Percentiles rank a stretch among this genome's conserved stretches.
phyloP scores from a whole-genome alignment of 331 rosid species.

The Prunus yedoensis region DNA sequence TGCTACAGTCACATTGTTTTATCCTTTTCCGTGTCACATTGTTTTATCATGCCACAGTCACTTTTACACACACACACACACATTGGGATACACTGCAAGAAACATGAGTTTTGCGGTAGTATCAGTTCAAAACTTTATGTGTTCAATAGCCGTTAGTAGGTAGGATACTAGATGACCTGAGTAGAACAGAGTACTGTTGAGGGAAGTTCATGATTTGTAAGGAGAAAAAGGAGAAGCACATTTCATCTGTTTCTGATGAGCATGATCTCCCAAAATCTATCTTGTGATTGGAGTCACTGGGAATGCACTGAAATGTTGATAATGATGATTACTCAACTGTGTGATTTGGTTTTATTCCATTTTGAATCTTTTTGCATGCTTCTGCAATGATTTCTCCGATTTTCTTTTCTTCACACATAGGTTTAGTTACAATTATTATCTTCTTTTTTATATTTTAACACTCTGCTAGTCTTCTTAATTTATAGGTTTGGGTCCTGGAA shows the following conservation, averaged over 20 bases:
- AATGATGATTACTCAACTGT: not conserved
- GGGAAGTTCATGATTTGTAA: not conserved
- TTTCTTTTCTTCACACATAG: not conserved
- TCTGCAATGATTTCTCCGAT: not conserved
- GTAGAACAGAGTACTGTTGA: not conserved
- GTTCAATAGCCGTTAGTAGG: not conserved
- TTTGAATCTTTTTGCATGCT: not conserved
- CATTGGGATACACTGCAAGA: not conserved
- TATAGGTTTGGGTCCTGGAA: constrained; percentile 97
- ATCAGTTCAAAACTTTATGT: no score
- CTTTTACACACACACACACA: not conserved
- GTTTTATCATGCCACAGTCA: no score
- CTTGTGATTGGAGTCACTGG: not conserved
- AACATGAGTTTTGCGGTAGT: no score
- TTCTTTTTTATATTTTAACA: constrained; percentile 7
- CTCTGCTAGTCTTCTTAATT: constrained; percentile 11
- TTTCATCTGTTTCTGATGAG: not conserved
- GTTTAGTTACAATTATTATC: not conserved
- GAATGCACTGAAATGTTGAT: not conserved
- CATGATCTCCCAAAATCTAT: not conserved
- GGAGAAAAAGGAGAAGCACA: not conserved
- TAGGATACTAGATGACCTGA: not conserved
- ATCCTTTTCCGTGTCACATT: no score
- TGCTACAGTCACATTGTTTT: not conserved
- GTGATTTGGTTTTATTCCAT: not conserved